Percentiles rank a stretch among this genome's conserved stretches.
phyloP scores from a whole-genome alignment of 2,329 filamentous ascomycete genomes.

The Hypoxylon sp. region DNA sequence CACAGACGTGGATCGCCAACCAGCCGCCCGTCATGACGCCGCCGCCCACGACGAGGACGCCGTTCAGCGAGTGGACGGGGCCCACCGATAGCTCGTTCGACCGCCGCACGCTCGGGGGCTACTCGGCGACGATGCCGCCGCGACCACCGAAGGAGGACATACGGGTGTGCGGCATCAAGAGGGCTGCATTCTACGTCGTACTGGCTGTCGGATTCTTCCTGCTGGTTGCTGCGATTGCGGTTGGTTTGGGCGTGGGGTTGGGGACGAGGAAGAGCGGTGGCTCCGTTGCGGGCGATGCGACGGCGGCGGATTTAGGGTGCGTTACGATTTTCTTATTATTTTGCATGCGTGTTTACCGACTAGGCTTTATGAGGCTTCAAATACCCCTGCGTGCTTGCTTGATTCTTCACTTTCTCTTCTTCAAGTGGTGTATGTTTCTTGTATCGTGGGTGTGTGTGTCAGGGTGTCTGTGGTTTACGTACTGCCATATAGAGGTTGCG shows the following conservation, averaged over 20 bases:
- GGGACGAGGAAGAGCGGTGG: conserved; percentile 34
- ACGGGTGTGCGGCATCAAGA: conserved; percentile 49
- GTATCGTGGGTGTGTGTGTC: not conserved
- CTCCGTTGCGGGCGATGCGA: not conserved
- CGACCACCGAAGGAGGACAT: conserved; percentile 13
- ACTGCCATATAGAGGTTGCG: conserved; percentile 6
- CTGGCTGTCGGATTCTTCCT: conserved; percentile 48
- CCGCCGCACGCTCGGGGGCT: conserved; percentile 21
- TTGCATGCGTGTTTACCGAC: not conserved
- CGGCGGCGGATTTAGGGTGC: conserved; percentile 22
- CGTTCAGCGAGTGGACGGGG: conserved; percentile 31
- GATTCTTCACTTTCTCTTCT: too few species aligned
- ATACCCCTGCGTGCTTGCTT: not conserved
- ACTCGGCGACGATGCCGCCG: conserved; percentile 20
- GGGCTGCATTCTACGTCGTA: conserved; percentile 47
- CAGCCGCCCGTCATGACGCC: conserved; percentile 34
- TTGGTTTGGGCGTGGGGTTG: conserved; percentile 52
- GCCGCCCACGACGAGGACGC: conserved; percentile 36
- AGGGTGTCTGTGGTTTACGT: not conserved
- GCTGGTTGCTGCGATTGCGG: conserved; percentile 49
- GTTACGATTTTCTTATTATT: conserved; percentile 7
- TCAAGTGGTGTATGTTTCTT: too few species aligned
- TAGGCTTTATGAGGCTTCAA: too few species aligned
- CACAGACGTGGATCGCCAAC: conserved; percentile 40
- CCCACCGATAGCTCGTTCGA: conserved; percentile 25